A percentile compares a stretch with the other conserved stretches of the same genome.
Evolutionary conservation across 2,329 filamentous ascomycete species (phyloP).

Genomic region (Pyrenochaeta sp.): DNA sequence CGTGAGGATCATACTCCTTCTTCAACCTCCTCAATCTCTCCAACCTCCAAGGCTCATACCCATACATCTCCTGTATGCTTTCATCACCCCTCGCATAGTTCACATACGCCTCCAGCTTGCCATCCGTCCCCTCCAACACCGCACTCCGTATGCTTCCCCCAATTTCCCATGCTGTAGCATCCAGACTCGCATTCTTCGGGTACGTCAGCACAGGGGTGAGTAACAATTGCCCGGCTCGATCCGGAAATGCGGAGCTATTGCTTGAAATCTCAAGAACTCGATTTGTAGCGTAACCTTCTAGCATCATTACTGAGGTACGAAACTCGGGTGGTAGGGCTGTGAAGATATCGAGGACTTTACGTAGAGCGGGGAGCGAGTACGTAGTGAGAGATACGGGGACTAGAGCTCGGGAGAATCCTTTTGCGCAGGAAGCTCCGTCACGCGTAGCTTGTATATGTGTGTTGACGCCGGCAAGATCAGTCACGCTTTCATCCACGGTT

Average conservation of each 20-base stretch:
- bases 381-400: conserved; percentile 20
- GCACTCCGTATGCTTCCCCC: conserved; percentile 17
- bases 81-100: conserved; percentile 47
- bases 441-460: conserved; percentile 11
- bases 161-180: conserved; percentile 17
- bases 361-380: conserved; percentile 18
- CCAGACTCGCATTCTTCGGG: conserved; percentile 18
- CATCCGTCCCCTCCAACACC: conserved; percentile 18
- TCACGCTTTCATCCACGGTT: conserved; percentile 12
- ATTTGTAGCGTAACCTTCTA: conserved; percentile 29
- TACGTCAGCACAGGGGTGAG: conserved; percentile 23
- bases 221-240: conserved; percentile 24
- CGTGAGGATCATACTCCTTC: conserved; percentile 43
- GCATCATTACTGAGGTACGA: conserved; percentile 18
- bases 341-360: conserved; percentile 23
- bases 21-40: conserved; percentile 44
- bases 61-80: conserved; percentile 41
- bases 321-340: conserved; percentile 16
- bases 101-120: conserved; percentile 34
- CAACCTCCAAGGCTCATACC: conserved; percentile 45
- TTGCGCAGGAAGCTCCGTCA: conserved; percentile 23
- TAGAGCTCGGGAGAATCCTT: conserved; percentile 16
- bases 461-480: conserved; percentile 27
- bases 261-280: conserved; percentile 18
- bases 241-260: conserved; percentile 29